Evolutionary conservation across 495 filamentous ascomycete genomes (phyloP), one percentile per base, ranked within the genome.

Genomic region (Corynascus novoguineensis): DNA sequence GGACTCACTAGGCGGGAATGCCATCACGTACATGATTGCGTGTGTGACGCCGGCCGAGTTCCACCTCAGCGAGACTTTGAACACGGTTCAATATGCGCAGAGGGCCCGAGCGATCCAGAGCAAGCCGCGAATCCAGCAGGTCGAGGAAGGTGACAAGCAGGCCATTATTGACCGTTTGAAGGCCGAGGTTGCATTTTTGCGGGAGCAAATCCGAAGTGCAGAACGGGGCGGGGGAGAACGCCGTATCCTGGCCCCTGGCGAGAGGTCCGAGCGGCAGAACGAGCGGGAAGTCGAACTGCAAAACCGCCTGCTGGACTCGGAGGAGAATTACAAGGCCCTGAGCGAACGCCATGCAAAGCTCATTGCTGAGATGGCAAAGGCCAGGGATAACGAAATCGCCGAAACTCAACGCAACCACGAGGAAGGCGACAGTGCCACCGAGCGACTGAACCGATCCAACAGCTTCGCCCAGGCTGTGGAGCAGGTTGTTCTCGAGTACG

Each of bases 21-120:
- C 93, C 0, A 95, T 96, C 64, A 99, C 93, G 1, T 99, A 97
- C 72, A 97, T 99, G 93, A 92, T 99, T 75, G 93, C 93, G 28
- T 99, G 93, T 73, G 92, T 99, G 24, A 97, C 90, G 6, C 93
- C 92, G 6, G 91, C 91, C 14, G 92, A 96, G 65, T 99, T 97
- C 68, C 92, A 99, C 70, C 77, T 97, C 17, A 97, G 92, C 73
- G 93, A 99, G 73, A 97, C 93, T 1, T 76, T 99, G 38, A 99
- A 99, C 69, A 99, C 93, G 0, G 87, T 99, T 22, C 85, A 96
- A 69, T 99, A 99, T 73, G 93, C 93, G 25, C 93, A 97, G 75
- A 85, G 93, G 57, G 95, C 93, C 55, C 84, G 93, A 66, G 90
- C 90, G 0, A 99, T 99, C 57, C 93, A 99, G 74, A 96, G 89